phyloP scores from a whole-genome alignment of 768 basidiomycete species.

The Lepiota venenata region DNA sequence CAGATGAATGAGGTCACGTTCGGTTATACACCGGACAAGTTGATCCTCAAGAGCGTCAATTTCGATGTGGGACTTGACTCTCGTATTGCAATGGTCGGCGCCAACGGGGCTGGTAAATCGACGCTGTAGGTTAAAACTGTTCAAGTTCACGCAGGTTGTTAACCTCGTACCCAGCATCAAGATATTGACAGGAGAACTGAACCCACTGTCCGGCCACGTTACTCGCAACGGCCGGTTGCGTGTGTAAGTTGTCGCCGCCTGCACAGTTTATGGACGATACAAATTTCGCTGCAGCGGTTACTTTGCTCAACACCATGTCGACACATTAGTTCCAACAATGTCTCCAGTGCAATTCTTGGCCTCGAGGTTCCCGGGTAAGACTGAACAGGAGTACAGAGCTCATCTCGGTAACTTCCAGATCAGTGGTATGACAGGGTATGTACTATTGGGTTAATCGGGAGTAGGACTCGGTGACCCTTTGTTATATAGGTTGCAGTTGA shows the following conservation, averaged over 20 bases:
- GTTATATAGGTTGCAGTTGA: constrained; percentile 65
- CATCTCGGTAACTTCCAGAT: constrained; percentile 98
- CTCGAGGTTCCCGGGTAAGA: constrained; percentile 88
- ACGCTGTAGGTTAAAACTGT: constrained; percentile 58
- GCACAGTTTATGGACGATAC: background rate
- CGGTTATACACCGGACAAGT: constrained; percentile 76
- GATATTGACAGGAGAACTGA: constrained; percentile 80
- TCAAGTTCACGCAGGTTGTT: background rate
- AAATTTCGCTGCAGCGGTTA: constrained; percentile 55
- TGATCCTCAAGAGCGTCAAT: constrained; percentile 75
- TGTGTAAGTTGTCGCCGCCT: constrained; percentile 49
- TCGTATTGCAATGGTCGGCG: constrained; percentile 91
- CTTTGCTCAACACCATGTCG: constrained; percentile 96
- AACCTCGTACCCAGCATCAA: constrained; percentile 65
- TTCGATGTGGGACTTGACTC: constrained; percentile 95
- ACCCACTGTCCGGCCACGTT: constrained; percentile 73
- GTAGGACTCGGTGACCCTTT: background rate
- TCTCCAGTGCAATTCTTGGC: constrained; percentile 95
- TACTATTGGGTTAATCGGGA: background rate
- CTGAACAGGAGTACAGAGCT: constrained; percentile 92
- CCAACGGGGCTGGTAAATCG: constrained; percentile 96
- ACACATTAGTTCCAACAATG: constrained; percentile 79
- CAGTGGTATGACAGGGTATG: constrained; percentile 89
- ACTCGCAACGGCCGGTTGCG: constrained; percentile 90
- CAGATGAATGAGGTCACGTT: constrained; percentile 92